Evolutionary conservation across 768 basidiomycete species (phyloP).

Genomic region (Lactarius akahatsu): DNA sequence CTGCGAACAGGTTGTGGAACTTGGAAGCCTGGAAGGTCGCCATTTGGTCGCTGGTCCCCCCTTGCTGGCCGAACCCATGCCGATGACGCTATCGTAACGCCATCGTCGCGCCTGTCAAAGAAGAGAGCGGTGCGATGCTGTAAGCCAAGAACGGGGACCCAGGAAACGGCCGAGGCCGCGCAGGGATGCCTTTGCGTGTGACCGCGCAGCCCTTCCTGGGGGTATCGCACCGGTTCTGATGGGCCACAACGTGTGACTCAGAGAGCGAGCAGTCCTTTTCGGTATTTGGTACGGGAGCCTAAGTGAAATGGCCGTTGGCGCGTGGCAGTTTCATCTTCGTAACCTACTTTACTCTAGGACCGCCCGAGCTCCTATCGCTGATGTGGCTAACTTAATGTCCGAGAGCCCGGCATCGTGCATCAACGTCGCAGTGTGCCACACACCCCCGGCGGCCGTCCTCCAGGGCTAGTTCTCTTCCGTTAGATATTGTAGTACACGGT

Average conservation of each 20-base stretch:
- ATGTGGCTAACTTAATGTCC: neutral
- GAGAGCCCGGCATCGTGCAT: neutral
- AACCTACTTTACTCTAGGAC: slow-evolving; percentile 1
- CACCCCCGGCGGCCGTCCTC: neutral
- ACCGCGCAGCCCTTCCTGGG: neutral
- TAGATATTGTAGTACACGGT: neutral
- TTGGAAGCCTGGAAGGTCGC: neutral
- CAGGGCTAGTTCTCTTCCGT: neutral
- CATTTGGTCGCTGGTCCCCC: neutral
- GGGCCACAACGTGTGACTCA: neutral
- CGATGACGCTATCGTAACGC: neutral
- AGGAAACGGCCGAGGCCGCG: neutral
- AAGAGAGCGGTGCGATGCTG: neutral
- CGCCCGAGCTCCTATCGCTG: neutral
- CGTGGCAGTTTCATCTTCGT: neutral
- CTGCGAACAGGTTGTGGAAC: neutral
- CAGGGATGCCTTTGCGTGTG: neutral
- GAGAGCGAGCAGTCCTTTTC: neutral
- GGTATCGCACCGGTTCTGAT: neutral
- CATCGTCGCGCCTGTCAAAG: neutral
- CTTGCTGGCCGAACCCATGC: neutral
- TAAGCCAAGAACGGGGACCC: neutral
- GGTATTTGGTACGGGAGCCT: neutral
- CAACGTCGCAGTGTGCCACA: neutral
- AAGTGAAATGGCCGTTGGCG: neutral